Base-by-base conservation (phyloP, 306 rosid genomes). In the Trichosanthes truncata region DNA sequence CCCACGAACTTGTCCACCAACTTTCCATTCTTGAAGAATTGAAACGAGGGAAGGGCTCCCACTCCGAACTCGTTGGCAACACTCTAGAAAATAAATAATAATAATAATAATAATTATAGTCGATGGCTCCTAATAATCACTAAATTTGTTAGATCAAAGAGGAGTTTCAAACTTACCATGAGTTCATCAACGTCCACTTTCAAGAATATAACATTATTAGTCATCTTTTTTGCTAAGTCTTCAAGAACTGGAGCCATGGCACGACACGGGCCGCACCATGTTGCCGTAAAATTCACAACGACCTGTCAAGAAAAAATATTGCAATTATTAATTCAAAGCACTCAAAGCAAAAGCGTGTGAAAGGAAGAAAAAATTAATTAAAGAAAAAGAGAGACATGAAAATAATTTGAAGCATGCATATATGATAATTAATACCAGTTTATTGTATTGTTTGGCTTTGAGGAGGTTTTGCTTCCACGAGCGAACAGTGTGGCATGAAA, bases 241-340 rank as follows among this genome's bases (percentile, higher is more conserved):
- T 84, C 91, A 17, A 92, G 84, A 82, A 90, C 3, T 26, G 97
- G 98, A 18, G 89, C 78, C 49, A 94, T 92, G 77, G 87, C 63
- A n/a, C 93, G 94, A 88, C 98, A 94, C 1, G 98, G 98, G 21
- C 89, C 90, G 61, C 98, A 94, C 97, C 97, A 94, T 29, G 89
- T 60, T 82, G 98, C 98, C 4, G 98, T 92, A 81, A 94, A 94
- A 79, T 94, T 93, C 85, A 93, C 98, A 84, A 92, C 98, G 45
- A 92, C 68, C 97, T 78, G 41, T 15, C 15, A 0, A 0, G 31
- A 59, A 3, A 4, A 48, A 52, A 51, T 23, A 2, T 20, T 1
- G 9, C 3, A 35, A 36, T 5, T 3, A 18, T 4, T 35, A 21
- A 20, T 69, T 9, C 35, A 11, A 7, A 38, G 12, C 60, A 29